A percentile compares a stretch with the other conserved stretches of the same genome.
Evolutionary conservation across 371 early-diverging fungal genomes (phyloP).

Genomic region (Mortierella sp.): DNA sequence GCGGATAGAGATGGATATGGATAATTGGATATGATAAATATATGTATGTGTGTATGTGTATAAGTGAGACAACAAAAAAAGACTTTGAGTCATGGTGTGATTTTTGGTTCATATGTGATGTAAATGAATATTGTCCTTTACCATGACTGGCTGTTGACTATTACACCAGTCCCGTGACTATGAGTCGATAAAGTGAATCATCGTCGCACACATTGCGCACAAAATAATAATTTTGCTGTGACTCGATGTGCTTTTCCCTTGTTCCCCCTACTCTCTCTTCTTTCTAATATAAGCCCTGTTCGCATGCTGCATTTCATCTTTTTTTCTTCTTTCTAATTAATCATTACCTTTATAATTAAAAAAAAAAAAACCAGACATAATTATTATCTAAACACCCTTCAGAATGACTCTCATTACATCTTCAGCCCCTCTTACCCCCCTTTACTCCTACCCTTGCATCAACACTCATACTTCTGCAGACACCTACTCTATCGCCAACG

Average conservation of each 20-base stretch:
- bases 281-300: conserved; percentile 1
- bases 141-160: not conserved
- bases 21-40: no score
- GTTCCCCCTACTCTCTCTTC: not conserved
- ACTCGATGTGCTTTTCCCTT: conserved; percentile 9
- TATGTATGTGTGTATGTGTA: not conserved
- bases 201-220: not conserved
- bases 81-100: not conserved
- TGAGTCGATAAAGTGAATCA: conserved; percentile 1
- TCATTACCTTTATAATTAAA: not conserved
- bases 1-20: no score
- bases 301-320: not conserved
- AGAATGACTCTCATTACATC: conserved; percentile 45
- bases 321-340: conserved; percentile 6
- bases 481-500: conserved; percentile 17
- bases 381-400: not conserved
- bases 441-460: conserved; percentile 22
- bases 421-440: conserved; percentile 20
- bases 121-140: no score
- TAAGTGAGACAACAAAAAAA: not conserved
- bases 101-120: no score
- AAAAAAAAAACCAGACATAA: not conserved
- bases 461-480: conserved; percentile 15
- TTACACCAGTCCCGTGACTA: not conserved
- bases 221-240: not conserved